Percentiles rank a stretch among this genome's conserved stretches.
Evolutionary conservation across 1,284 basidiomycete species (phyloP).

Genomic region (Paramarasmius palmivorus): DNA sequence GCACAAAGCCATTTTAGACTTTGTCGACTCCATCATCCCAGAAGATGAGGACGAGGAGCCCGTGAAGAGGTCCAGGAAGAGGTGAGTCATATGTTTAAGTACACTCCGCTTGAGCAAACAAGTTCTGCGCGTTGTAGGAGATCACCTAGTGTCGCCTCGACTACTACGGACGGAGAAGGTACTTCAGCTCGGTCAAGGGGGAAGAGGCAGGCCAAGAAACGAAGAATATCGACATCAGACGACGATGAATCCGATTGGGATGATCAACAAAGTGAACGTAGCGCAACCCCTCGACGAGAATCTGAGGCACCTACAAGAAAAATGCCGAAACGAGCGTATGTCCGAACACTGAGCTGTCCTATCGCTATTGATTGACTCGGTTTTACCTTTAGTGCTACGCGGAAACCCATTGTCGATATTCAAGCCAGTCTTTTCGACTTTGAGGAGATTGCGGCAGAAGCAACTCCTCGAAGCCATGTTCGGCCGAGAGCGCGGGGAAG

Average conservation of each 20-base stretch:
- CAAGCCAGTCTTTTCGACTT: slow-evolving; percentile 38
- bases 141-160: slow-evolving; percentile 44
- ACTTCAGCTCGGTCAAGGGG: slow-evolving; percentile 24
- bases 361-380: neutral
- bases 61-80: slow-evolving; percentile 45
- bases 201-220: slow-evolving; percentile 39
- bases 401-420: slow-evolving; percentile 27
- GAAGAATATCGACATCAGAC: slow-evolving; percentile 46
- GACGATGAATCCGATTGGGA: slow-evolving; percentile 40
- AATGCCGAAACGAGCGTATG: slow-evolving; percentile 48
- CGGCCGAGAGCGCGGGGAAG: neutral
- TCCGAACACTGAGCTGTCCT: slow-evolving; percentile 28
- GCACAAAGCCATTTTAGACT: slow-evolving; percentile 63
- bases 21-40: slow-evolving; percentile 62
- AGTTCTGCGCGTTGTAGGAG: slow-evolving; percentile 31
- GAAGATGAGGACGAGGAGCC: slow-evolving; percentile 55
- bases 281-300: slow-evolving; percentile 19
- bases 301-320: slow-evolving; percentile 31
- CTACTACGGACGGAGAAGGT: slow-evolving; percentile 35
- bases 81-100: slow-evolving; percentile 30
- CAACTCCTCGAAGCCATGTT: slow-evolving; percentile 16
- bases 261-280: slow-evolving; percentile 36
- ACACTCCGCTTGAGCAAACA: neutral
- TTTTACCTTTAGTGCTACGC: slow-evolving; percentile 29
- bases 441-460: slow-evolving; percentile 27